A percentile compares a stretch with the other conserved stretches of the same genome.
These are phyloP conservation scores for Centaurea solstitialis DNA, from an alignment of 129 eudicot genomes.

Conservation along the genomic window DNA sequence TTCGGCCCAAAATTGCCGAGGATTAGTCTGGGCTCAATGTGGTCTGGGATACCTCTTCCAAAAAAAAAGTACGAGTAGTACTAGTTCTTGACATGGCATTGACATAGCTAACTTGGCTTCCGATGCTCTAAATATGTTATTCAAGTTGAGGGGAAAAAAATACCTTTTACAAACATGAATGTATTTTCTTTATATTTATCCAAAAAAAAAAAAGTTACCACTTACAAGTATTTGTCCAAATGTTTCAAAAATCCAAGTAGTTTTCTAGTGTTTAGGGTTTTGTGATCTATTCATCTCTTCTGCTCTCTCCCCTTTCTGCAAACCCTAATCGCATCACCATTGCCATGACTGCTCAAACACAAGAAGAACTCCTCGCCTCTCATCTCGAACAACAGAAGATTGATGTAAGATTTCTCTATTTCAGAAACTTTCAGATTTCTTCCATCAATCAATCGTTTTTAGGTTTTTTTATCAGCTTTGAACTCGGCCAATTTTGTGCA, in stretches of 20 bases:
- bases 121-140: no score
- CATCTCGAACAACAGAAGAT: conserved; percentile 84
- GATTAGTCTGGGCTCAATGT: no score
- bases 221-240: not conserved
- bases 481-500: not conserved
- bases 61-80: no score
- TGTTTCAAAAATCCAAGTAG: not conserved
- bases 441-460: not conserved
- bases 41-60: no score
- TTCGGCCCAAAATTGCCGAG: no score
- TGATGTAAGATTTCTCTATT: conserved; percentile 39
- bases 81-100: no score
- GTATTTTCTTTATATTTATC: no score
- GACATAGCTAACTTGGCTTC: no score
- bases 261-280: conserved; percentile 18
- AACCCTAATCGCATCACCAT: conserved; percentile 28
- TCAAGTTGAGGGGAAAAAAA: no score
- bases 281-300: conserved; percentile 10
- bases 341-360: conserved; percentile 82
- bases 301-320: not conserved
- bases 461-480: not conserved
- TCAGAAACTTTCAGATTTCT: not conserved
- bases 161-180: no score
- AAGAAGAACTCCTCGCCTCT: conserved; percentile 75
- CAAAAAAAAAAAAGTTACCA: no score